These are phyloP conservation scores for Tolypocladium guangdongense DNA, from an alignment of 2,329 filamentous ascomycete species.

Conservation along the genomic window DNA sequence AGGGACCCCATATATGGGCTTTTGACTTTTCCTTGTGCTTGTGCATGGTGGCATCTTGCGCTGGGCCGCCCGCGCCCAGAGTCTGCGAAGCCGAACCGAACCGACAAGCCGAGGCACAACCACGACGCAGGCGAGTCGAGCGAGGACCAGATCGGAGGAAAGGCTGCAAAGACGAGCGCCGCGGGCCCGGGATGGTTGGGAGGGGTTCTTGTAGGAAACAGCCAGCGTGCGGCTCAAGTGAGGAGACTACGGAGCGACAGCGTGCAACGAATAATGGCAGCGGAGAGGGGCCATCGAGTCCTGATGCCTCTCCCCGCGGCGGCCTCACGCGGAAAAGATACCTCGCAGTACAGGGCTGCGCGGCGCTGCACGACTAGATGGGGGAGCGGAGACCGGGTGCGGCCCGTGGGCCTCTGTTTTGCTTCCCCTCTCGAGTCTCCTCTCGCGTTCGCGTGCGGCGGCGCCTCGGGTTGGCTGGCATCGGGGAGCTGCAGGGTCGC, in stretches of 20 bases:
- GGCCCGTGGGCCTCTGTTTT: constrained; percentile 1
- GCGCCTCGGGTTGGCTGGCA: constrained; percentile 5
- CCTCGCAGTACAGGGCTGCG: neutral
- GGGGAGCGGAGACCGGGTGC: neutral
- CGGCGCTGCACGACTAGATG: neutral
- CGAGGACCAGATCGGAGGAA: neutral
- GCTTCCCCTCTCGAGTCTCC: constrained; percentile 1
- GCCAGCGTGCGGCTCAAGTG: constrained; percentile 3
- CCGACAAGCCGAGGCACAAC: neutral
- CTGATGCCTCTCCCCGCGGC: neutral
- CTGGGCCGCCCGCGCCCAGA: constrained; percentile 3
- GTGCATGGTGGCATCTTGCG: constrained; percentile 17
- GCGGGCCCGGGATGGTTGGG: constrained; percentile 2
- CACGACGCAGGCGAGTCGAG: neutral
- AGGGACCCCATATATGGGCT: constrained; percentile 13
- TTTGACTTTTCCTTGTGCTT: constrained; percentile 17
- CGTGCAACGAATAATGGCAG: neutral
- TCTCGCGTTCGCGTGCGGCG: constrained; percentile 3
- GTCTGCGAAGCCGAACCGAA: neutral
- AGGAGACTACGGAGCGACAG: neutral
- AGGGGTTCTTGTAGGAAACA: constrained; percentile 6
- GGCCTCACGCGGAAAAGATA: neutral
- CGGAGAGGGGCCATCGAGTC: neutral
- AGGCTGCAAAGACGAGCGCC: neutral
- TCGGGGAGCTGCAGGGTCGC: constrained; percentile 6